Evolutionary conservation across 768 basidiomycete genomes (phyloP).

Genomic region (Tylopilus balloui): DNA sequence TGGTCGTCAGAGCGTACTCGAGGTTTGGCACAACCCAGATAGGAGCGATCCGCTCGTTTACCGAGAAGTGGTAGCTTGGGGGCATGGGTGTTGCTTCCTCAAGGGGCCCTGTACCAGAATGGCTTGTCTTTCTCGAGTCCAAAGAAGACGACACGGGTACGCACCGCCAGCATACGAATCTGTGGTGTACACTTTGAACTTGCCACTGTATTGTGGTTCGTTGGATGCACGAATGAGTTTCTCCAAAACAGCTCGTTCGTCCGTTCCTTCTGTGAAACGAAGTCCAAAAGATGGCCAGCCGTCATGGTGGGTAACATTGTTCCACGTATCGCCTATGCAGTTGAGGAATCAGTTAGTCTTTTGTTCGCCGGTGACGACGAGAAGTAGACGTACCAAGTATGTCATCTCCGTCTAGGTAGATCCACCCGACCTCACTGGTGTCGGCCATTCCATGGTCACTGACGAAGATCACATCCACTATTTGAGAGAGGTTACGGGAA

Average conservation of each 20-base stretch:
- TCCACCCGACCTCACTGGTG: constrained; percentile 68
- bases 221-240: constrained; percentile 51
- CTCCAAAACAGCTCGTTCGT: constrained; percentile 53
- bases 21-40: constrained; percentile 80
- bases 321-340: constrained; percentile 22
- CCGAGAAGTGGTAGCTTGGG: constrained; percentile 67
- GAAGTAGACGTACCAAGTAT: constrained; percentile 23
- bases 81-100: constrained; percentile 52
- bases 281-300: constrained; percentile 90
- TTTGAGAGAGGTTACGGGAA: constrained; percentile 70
- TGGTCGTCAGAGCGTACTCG: constrained; percentile 74
- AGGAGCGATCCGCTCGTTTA: constrained; percentile 78
- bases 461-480: constrained; percentile 87
- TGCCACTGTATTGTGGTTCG: constrained; percentile 35
- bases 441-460: constrained; percentile 92
- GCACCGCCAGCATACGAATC: constrained; percentile 22
- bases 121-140: background rate
- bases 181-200: constrained; percentile 56
- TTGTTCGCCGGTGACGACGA: background rate
- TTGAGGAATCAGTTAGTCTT: background rate
- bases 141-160: background rate
- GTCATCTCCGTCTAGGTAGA: constrained; percentile 64
- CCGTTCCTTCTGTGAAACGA: constrained; percentile 59
- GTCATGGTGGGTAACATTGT: constrained; percentile 53
- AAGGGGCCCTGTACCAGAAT: constrained; percentile 2